Base-by-base conservation (phyloP, 75 land plant genomes). In the Picea glauca region DNA sequence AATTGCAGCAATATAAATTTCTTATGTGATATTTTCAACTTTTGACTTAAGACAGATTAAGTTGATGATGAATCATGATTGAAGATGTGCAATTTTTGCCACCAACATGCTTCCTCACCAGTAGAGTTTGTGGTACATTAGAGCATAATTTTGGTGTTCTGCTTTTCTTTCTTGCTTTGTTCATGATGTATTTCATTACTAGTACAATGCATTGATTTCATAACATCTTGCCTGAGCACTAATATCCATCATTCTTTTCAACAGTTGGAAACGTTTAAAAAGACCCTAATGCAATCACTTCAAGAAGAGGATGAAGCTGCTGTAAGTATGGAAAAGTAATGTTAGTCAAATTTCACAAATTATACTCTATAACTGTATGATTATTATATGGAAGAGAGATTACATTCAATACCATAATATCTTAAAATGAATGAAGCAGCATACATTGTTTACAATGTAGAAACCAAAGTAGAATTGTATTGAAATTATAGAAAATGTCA, bases 271-370 rank as follows among this genome's bases (percentile, higher is more conserved):
- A 80, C 83, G 0, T 96, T 96, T 84, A 94, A 85, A 59, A 92
- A 90, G 81, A 96, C 98, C 5, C 90, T 96, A 18, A 89, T 94
- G 94, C 92, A 89, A 72, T 96, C 98, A 65, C 90, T 96, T 60
- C 90, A 94, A 83, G 98, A 96, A 26, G 97, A 96, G 31, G 97
- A 90, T 23, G 97, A 95, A 1, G 58, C 58, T 62, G 67, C 90
- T 23, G 94, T 92, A 80, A 87, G 90, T 58, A 26, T n/a, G 74
- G 50, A 70, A 15, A 21, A 18, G 17, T 38, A 38, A 38, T 70
- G 18, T 13, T 20, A 43, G 40, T 40, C 26, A 26, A 13, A 23
- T 50, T 50, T 50, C 11, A 9, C 11, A 9, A 50, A 2, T 50
- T 50, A 50, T 50, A 50, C 56, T 50, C 11, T 50, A 50, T 50